These are phyloP conservation scores for Candida fluviatilis DNA, from an alignment of 805 yeast species.

Conservation along the genomic window DNA sequence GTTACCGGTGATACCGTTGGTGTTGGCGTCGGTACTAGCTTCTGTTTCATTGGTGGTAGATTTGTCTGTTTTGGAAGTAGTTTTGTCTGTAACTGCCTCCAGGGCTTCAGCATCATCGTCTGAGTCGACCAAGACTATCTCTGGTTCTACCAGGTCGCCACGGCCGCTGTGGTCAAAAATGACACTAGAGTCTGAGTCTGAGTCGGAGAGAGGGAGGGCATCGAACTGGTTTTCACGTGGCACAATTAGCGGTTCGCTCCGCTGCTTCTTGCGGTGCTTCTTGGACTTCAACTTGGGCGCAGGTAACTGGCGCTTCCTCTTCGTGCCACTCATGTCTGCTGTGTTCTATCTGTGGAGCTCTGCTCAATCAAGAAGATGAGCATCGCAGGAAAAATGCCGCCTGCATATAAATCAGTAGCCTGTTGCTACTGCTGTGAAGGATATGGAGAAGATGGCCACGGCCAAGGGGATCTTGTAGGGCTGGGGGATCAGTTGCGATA, in stretches of 20 bases:
- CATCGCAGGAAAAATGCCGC: neutral
- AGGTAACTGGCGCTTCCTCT: conserved; percentile 20
- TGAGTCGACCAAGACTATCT: conserved; percentile 28
- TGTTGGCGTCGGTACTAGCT: conserved; percentile 5
- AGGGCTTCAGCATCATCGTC: conserved; percentile 19
- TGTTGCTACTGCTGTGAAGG: neutral
- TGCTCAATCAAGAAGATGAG: no score
- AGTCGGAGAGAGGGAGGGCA: conserved; percentile 14
- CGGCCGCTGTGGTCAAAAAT: conserved; percentile 17
- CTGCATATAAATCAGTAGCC: neutral
- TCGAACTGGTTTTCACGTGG: conserved; percentile 18
- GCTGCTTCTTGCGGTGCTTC: conserved; percentile 19
- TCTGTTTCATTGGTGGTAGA: conserved; percentile 4
- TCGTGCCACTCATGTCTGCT: conserved; percentile 13
- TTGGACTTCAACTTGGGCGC: conserved; percentile 16
- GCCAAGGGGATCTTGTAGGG: neutral
- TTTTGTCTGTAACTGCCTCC: no score
- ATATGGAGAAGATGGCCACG: neutral
- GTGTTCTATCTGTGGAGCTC: no score
- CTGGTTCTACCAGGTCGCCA: conserved; percentile 13
- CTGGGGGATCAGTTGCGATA: neutral
- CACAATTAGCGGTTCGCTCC: conserved; percentile 8
- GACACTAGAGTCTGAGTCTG: conserved; percentile 14
- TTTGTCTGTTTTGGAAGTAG: no score
- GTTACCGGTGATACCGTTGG: conserved; percentile 31